Conservation (phyloP, 2,329 filamentous ascomycete genomes). For the Akanthomyces uredinophilus region DNA sequence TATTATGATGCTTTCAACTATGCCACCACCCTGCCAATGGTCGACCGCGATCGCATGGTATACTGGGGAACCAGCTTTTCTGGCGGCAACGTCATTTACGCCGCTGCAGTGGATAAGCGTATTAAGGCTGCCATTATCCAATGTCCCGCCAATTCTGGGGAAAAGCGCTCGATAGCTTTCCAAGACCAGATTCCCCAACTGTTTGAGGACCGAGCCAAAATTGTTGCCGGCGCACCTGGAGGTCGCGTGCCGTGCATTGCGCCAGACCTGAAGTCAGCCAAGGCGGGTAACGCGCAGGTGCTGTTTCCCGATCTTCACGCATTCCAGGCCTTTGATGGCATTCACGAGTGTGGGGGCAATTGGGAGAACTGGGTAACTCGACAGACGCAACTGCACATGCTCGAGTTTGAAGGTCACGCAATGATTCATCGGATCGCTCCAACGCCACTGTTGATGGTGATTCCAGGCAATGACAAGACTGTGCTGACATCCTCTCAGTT, state of each 20-base stretch:
- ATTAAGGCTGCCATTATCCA: constrained; percentile 16
- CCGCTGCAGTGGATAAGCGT: constrained; percentile 17
- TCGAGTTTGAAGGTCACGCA: constrained; percentile 13
- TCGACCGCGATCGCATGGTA: constrained; percentile 15
- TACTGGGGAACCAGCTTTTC: constrained; percentile 18
- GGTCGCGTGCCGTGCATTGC: constrained; percentile 1
- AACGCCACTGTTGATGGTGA: constrained; percentile 17
- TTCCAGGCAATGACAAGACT: constrained; percentile 10
- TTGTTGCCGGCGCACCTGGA: neutral
- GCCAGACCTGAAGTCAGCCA: constrained; percentile 5
- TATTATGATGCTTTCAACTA: constrained; percentile 20
- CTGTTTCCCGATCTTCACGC: neutral
- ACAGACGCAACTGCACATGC: neutral
- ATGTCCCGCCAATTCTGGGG: constrained; percentile 17
- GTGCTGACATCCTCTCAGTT: constrained; percentile 10
- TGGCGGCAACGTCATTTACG: constrained; percentile 15
- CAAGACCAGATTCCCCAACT: neutral
- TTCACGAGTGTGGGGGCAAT: constrained; percentile 1
- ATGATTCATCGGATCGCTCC: constrained; percentile 18
- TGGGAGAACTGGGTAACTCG: constrained; percentile 16
- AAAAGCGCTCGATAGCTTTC: constrained; percentile 1
- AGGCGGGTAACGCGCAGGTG: neutral
- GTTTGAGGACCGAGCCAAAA: constrained; percentile 3
- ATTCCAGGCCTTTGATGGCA: neutral
- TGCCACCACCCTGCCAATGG: constrained; percentile 15